Percentiles rank a stretch among this genome's conserved stretches.
phyloP scores from a whole-genome alignment of 2,329 filamentous ascomycete species.

The Claviceps cyperi region DNA sequence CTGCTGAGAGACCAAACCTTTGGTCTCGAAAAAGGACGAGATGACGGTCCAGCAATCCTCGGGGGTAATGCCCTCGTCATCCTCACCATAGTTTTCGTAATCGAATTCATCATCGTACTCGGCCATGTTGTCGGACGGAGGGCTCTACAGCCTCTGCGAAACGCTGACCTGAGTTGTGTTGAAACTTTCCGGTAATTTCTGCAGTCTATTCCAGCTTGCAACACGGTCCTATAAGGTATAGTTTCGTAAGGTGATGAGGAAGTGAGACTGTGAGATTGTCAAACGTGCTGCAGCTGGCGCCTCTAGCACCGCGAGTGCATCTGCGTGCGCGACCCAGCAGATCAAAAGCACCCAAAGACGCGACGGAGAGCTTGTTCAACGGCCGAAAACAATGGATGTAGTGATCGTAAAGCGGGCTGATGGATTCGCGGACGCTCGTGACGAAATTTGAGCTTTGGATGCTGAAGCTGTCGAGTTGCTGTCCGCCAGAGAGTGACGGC shows the following conservation, averaged over 20 bases:
- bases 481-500: background rate
- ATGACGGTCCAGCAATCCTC: slow-evolving; percentile 99
- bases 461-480: background rate
- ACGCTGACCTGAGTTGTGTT: background rate
- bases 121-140: slow-evolving; percentile 27
- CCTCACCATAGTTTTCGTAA: slow-evolving; percentile 58
- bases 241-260: background rate
- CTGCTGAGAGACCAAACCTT: slow-evolving; percentile 93
- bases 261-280: background rate
- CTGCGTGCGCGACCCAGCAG: slow-evolving; percentile 13
- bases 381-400: background rate
- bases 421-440: slow-evolving; percentile 1
- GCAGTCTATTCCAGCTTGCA: background rate
- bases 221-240: background rate
- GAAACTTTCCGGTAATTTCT: background rate
- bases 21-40: slow-evolving; percentile 88
- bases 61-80: slow-evolving; percentile 63
- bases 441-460: slow-evolving; percentile 1
- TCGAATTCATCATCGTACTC: slow-evolving; percentile 44
- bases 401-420: background rate
- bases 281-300: slow-evolving; percentile 14
- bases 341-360: slow-evolving; percentile 5
- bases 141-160: background rate
- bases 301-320: slow-evolving; percentile 20
- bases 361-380: background rate